Percentiles rank a stretch among this genome's conserved stretches.
phyloP scores from a whole-genome alignment of 495 filamentous ascomycete genomes.

The Neurospora pannonica region DNA sequence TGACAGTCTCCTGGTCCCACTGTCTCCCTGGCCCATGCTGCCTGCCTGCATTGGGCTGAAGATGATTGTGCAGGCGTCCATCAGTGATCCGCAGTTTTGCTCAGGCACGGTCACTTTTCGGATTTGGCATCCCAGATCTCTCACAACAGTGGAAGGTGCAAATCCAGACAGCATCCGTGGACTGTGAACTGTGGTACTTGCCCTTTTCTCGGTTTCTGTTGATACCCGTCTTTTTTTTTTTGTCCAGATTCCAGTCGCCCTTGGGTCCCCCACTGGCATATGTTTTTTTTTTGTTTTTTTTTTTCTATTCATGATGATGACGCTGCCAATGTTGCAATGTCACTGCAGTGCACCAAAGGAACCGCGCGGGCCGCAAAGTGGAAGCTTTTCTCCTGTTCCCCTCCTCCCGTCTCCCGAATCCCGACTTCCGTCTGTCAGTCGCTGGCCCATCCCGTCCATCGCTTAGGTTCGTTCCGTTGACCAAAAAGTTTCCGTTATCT shows the following conservation, averaged over 20 bases:
- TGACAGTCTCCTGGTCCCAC: neutral
- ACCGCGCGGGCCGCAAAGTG: neutral
- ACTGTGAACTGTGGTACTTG: neutral
- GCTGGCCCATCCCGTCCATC: neutral
- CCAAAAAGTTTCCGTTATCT: neutral
- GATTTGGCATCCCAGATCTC: neutral
- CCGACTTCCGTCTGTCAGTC: neutral
- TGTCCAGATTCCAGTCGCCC: neutral
- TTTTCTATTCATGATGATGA: neutral
- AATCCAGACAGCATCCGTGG: neutral
- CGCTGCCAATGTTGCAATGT: neutral
- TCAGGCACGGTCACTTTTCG: neutral
- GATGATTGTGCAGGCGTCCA: neutral
- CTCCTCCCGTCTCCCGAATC: neutral
- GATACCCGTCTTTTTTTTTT: neutral
- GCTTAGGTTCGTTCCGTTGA: neutral
- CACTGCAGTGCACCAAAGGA: neutral
- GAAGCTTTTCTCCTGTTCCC: neutral
- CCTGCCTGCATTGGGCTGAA: neutral
- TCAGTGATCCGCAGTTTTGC: neutral
- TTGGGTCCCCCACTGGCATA: neutral
- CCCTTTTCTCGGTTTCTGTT: neutral
- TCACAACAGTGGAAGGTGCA: neutral
- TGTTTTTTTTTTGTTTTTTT: neutral
- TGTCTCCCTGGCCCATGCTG: neutral